These are phyloP conservation scores for Lepiota brunneoincarnata DNA, from an alignment of 768 basidiomycete genomes.

Conservation along the genomic window DNA sequence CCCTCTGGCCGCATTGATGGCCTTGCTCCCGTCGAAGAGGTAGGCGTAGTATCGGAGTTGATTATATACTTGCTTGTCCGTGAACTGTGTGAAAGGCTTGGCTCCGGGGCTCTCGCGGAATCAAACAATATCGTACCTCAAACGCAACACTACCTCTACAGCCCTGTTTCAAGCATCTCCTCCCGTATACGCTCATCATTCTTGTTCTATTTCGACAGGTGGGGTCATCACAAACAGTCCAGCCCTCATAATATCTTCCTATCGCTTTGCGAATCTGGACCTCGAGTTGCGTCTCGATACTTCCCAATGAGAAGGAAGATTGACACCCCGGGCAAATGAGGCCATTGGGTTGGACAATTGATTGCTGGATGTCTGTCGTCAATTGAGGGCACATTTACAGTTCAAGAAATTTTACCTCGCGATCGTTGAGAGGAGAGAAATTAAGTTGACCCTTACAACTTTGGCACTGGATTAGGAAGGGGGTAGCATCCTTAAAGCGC, in stretches of 20 bases:
- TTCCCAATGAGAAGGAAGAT: conserved; percentile 46
- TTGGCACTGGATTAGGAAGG: conserved; percentile 75
- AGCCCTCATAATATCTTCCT: conserved; percentile 82
- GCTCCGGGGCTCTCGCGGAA: background rate
- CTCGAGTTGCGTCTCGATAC: conserved; percentile 84
- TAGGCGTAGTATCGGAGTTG: conserved; percentile 83
- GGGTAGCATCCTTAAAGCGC: conserved; percentile 75
- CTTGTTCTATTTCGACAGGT: conserved; percentile 85
- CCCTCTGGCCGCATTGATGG: conserved; percentile 48
- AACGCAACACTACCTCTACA: conserved; percentile 73
- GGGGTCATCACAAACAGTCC: conserved; percentile 84
- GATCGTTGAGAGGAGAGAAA: conserved; percentile 60
- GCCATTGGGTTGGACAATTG: conserved; percentile 63
- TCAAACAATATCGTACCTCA: conserved; percentile 51
- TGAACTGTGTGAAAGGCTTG: conserved; percentile 52
- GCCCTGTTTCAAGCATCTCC: conserved; percentile 66
- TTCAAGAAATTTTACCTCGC: conserved; percentile 40
- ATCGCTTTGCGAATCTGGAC: conserved; percentile 79
- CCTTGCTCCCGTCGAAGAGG: conserved; percentile 75
- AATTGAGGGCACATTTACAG: background rate
- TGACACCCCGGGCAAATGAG: conserved; percentile 70
- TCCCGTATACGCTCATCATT: conserved; percentile 91
- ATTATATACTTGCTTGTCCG: conserved; percentile 82
- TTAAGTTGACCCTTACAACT: conserved; percentile 59
- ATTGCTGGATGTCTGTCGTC: conserved; percentile 43